phyloP scores from a whole-genome alignment of 257 asterid species.

The Datura wrightii region DNA sequence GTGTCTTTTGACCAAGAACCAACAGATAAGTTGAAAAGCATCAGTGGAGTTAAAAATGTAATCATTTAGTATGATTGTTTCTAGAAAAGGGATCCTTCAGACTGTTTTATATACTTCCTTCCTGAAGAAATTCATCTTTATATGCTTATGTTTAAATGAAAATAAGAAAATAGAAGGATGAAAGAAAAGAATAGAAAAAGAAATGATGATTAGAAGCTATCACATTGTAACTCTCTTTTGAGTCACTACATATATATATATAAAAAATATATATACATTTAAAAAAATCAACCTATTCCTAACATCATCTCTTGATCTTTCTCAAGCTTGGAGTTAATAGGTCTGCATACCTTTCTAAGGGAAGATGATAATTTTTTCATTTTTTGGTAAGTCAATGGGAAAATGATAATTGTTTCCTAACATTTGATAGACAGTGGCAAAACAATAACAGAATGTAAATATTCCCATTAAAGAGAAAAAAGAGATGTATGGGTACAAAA shows the following conservation, averaged over 20 bases:
- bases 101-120: neutral
- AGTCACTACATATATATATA: too few species aligned
- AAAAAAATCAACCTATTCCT: too few species aligned
- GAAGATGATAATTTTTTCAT: neutral
- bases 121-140: neutral
- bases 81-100: neutral
- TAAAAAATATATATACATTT: too few species aligned
- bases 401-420: neutral
- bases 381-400: neutral
- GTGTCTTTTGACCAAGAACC: neutral
- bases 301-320: neutral
- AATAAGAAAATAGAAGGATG: neutral
- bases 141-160: neutral
- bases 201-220: neutral
- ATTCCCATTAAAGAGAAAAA: neutral
- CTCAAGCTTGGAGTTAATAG: conserved; percentile 4
- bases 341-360: neutral
- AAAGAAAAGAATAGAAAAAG: neutral
- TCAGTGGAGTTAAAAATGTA: neutral
- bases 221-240: neutral
- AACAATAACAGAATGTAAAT: neutral
- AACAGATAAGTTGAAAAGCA: neutral
- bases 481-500: neutral
- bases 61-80: neutral
- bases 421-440: neutral